Evolutionary conservation across 2,329 filamentous ascomycete species (phyloP).

Genomic region (Blastomyces gilchristii): DNA sequence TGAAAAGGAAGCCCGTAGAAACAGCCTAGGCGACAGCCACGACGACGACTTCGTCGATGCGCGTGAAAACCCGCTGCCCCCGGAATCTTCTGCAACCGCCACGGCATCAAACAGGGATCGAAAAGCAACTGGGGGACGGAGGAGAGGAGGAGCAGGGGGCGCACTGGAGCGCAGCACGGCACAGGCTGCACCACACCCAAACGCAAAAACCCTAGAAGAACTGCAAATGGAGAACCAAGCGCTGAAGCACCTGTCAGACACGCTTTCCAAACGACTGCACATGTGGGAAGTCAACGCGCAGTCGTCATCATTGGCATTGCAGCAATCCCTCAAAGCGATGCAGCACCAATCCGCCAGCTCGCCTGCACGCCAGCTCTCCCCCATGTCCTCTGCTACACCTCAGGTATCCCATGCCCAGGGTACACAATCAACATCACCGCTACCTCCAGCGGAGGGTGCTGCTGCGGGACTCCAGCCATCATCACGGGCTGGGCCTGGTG

Average conservation of each 20-base stretch:
- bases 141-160: conserved; percentile 21
- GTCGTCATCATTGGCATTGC: conserved; percentile 71
- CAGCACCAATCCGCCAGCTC: conserved; percentile 30
- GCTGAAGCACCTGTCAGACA: conserved; percentile 75
- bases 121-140: conserved; percentile 28
- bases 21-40: conserved; percentile 47
- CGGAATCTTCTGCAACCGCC: conserved; percentile 36
- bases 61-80: conserved; percentile 51
- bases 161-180: conserved; percentile 12
- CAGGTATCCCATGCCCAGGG: conserved; percentile 14
- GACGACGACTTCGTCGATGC: conserved; percentile 90
- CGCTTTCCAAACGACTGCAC: conserved; percentile 75
- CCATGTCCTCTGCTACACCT: conserved; percentile 16
- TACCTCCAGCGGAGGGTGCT: not conserved
- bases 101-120: conserved; percentile 31
- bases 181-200: conserved; percentile 27
- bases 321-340: conserved; percentile 59
- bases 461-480: not conserved
- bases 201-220: conserved; percentile 68
- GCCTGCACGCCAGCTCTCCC: conserved; percentile 24
- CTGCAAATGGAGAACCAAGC: conserved; percentile 79
- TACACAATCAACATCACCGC: conserved; percentile 6
- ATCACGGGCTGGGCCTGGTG: not conserved
- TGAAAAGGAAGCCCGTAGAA: conserved; percentile 34
- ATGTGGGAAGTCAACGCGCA: conserved; percentile 90